A percentile compares a stretch with the other conserved stretches of the same genome.
phyloP scores from a whole-genome alignment of 1,139 yeast genomes.

The Keqinozyma sinolaborantium region DNA sequence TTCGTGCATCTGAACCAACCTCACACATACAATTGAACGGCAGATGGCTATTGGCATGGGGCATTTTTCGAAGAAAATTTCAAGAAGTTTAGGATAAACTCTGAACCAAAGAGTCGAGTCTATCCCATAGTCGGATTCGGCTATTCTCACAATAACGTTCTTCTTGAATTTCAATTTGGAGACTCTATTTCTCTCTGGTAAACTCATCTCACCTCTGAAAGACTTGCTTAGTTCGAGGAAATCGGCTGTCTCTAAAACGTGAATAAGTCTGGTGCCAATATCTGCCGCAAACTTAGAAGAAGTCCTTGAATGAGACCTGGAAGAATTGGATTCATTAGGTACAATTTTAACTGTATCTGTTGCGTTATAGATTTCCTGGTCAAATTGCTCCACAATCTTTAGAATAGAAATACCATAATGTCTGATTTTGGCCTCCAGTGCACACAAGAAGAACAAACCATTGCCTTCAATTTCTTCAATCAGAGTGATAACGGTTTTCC shows the following conservation, averaged over 20 bases:
- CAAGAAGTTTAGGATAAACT: conserved; percentile 73
- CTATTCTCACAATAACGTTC: conserved; percentile 66
- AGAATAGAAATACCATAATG: conserved; percentile 72
- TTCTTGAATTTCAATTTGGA: conserved; percentile 60
- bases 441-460: conserved; percentile 86
- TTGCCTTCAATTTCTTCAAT: conserved; percentile 96
- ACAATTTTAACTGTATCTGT: conserved; percentile 19
- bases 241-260: conserved; percentile 69
- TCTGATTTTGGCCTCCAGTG: conserved; percentile 77
- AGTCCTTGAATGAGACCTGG: conserved; percentile 47
- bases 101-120: conserved; percentile 96
- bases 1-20: conserved; percentile 89
- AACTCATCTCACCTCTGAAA: conserved; percentile 62
- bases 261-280: conserved; percentile 73
- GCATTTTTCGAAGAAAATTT: conserved; percentile 71
- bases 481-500: conserved; percentile 75
- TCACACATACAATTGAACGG: conserved; percentile 85
- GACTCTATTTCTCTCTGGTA: conserved; percentile 76
- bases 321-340: conserved; percentile 4
- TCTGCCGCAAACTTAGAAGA: conserved; percentile 78
- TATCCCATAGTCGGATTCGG: conserved; percentile 90
- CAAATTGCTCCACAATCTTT: conserved; percentile 77
- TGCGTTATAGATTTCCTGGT: conserved; percentile 65
- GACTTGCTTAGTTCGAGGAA: conserved; percentile 62
- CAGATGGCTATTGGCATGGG: conserved; percentile 95